Conservation (phyloP, 1,284 basidiomycete genomes). For the Rhodotorula sp. region DNA sequence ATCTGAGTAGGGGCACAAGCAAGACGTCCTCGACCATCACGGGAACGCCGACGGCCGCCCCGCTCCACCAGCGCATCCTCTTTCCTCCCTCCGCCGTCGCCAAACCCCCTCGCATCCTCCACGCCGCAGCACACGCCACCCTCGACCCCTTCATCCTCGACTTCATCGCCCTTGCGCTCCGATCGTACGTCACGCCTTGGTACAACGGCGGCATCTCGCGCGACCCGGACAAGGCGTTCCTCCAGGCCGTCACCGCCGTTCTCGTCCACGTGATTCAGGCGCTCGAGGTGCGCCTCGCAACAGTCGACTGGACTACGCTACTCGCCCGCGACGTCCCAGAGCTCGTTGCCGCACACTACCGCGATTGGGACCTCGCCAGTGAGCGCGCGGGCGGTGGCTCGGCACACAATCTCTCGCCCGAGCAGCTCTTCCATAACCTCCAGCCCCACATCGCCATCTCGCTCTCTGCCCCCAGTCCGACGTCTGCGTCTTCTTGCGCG, state of each 20-base stretch:
- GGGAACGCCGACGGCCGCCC: neutral
- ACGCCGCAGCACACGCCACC: slow-evolving; percentile 22
- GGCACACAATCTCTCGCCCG: slow-evolving; percentile 52
- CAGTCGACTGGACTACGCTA: slow-evolving; percentile 62
- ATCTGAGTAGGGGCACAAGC: neutral
- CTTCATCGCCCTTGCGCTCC: slow-evolving; percentile 70
- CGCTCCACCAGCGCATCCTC: slow-evolving; percentile 35
- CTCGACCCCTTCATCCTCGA: slow-evolving; percentile 53
- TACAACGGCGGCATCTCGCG: slow-evolving; percentile 72
- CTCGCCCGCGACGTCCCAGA: slow-evolving; percentile 64
- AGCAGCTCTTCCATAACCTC: slow-evolving; percentile 69
- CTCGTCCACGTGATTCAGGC: slow-evolving; percentile 62
- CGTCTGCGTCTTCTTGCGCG: neutral
- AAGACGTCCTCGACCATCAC: neutral
- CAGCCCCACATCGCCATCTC: slow-evolving; percentile 77
- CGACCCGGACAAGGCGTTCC: slow-evolving; percentile 67
- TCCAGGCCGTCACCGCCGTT: slow-evolving; percentile 67
- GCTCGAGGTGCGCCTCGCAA: slow-evolving; percentile 62
- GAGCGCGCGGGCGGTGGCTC: slow-evolving; percentile 62
- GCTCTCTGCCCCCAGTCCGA: slow-evolving; percentile 55
- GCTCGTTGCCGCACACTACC: slow-evolving; percentile 68
- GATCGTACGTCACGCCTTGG: slow-evolving; percentile 76
- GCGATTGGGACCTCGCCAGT: slow-evolving; percentile 68
- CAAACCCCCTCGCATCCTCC: slow-evolving; percentile 32
- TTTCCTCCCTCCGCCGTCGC: slow-evolving; percentile 15